A percentile compares a stretch with the other conserved stretches of the same genome.
These are phyloP conservation scores for Rhodotorula sp. DNA, from an alignment of 1,284 basidiomycete species.

Conservation along the genomic window DNA sequence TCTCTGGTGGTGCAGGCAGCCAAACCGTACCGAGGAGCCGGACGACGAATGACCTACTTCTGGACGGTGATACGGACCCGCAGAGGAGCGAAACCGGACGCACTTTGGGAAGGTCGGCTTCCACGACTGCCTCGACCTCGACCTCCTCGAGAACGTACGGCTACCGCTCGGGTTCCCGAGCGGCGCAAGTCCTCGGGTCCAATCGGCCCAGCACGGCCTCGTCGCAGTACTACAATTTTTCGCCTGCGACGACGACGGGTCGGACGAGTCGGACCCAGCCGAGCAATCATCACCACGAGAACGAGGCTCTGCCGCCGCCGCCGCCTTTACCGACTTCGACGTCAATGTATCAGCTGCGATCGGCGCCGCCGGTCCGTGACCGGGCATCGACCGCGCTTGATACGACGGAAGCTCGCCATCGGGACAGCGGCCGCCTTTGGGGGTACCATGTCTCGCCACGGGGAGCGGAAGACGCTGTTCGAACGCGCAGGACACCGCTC, in stretches of 20 bases:
- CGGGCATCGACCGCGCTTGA: conserved; percentile 15
- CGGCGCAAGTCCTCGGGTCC: not conserved
- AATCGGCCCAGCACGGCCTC: not conserved
- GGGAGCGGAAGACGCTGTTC: too few relatives aligned
- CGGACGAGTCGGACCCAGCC: conserved; percentile 13
- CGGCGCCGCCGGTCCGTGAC: conserved; percentile 3
- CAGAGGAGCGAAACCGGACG: not conserved
- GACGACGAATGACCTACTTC: conserved; percentile 19
- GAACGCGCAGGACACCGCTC: too few relatives aligned
- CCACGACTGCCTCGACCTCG: not conserved
- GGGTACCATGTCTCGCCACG: not conserved
- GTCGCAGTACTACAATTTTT: not conserved
- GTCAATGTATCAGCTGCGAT: conserved; percentile 8
- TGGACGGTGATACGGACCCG: not conserved
- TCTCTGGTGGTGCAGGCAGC: not conserved
- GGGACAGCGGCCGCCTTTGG: not conserved
- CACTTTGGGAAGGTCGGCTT: not conserved
- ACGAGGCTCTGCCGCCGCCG: not conserved
- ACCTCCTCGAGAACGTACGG: conserved; percentile 5
- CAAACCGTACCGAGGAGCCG: conserved; percentile 5
- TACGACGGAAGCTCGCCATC: conserved; percentile 8
- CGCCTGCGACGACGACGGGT: not conserved
- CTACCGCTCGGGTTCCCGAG: not conserved
- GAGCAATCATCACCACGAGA: too few relatives aligned
- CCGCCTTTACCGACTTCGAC: not conserved